A percentile compares a stretch with the other conserved stretches of the same genome.
Evolutionary conservation across 2,329 filamentous ascomycete genomes (phyloP).

Genomic region (Dactylellina drechsleri): DNA sequence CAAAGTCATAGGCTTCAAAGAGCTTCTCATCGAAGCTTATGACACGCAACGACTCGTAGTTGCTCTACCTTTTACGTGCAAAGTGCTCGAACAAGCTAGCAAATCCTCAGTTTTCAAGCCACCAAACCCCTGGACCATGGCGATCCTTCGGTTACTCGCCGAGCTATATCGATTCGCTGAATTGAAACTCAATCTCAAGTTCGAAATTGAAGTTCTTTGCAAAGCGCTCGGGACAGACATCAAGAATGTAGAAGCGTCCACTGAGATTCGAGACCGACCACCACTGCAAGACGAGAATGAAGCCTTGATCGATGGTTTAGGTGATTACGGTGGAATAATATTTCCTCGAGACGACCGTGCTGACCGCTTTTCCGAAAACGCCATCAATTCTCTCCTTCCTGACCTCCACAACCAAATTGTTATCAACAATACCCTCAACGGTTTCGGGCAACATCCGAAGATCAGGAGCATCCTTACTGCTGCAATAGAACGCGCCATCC

Average conservation of each 20-base stretch:
- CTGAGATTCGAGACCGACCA: constrained; percentile 80
- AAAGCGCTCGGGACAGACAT: constrained; percentile 91
- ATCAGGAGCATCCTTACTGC: constrained; percentile 79
- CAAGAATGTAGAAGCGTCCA: constrained; percentile 87
- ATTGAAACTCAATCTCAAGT: constrained; percentile 95
- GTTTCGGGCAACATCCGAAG: constrained; percentile 57
- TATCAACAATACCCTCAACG: constrained; percentile 57
- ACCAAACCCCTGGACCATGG: constrained; percentile 97
- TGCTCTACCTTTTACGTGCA: constrained; percentile 97
- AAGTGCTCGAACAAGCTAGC: constrained; percentile 85
- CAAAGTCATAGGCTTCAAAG: constrained; percentile 96
- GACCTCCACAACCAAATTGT: constrained; percentile 52
- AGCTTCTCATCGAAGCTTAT: constrained; percentile 90
- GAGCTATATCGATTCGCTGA: constrained; percentile 94
- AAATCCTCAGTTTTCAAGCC: constrained; percentile 89
- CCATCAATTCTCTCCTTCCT: constrained; percentile 49
- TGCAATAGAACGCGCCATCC: constrained; percentile 87
- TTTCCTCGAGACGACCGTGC: constrained; percentile 61
- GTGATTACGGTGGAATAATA: constrained; percentile 65
- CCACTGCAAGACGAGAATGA: constrained; percentile 62
- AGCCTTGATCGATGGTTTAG: constrained; percentile 68
- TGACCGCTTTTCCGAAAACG: constrained; percentile 52
- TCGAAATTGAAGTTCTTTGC: constrained; percentile 97
- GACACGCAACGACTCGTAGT: constrained; percentile 90
- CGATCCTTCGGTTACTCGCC: constrained; percentile 88